Evolutionary conservation across 202 grass and related monocot genomes (phyloP).

Genomic region (Bolboschoenoplectus hybrid): DNA sequence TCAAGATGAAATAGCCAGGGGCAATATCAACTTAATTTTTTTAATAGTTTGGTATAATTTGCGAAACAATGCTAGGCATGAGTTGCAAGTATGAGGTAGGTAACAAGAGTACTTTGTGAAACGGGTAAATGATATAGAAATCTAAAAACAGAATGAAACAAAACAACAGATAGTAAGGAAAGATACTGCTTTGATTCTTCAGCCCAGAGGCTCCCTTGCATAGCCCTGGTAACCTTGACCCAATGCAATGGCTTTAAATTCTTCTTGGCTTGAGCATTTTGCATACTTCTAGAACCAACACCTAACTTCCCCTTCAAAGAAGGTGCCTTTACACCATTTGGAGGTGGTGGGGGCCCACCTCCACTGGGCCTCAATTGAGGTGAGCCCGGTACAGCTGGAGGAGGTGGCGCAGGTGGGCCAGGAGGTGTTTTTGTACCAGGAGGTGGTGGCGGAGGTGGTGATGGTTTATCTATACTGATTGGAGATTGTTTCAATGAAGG

Average conservation of each 20-base stretch:
- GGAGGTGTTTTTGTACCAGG: conserved; percentile 65
- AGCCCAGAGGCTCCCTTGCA: conserved; percentile 96
- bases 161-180: conserved; percentile 35
- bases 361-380: conserved; percentile 28
- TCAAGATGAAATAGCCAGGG: not conserved
- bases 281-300: conserved; percentile 52
- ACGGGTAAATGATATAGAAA: not conserved
- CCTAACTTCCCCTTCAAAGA: conserved; percentile 43
- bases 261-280: conserved; percentile 60
- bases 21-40: not conserved
- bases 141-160: conserved; percentile 42
- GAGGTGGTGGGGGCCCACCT: conserved; percentile 40
- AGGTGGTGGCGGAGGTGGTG: conserved; percentile 50
- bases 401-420: conserved; percentile 53
- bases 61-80: conserved; percentile 1
- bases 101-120: not conserved
- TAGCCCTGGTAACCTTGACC: conserved; percentile 99
- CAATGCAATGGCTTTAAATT: conserved; percentile 99
- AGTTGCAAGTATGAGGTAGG: not conserved
- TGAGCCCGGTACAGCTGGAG: conserved; percentile 47
- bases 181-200: conserved; percentile 48
- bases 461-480: conserved; percentile 42
- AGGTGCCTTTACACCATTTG: conserved; percentile 44
- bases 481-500: conserved; percentile 50
- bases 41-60: conserved; percentile 20